These are phyloP conservation scores for Dryadomyces sulphureus DNA, from an alignment of 2,329 filamentous ascomycete species.

Conservation along the genomic window DNA sequence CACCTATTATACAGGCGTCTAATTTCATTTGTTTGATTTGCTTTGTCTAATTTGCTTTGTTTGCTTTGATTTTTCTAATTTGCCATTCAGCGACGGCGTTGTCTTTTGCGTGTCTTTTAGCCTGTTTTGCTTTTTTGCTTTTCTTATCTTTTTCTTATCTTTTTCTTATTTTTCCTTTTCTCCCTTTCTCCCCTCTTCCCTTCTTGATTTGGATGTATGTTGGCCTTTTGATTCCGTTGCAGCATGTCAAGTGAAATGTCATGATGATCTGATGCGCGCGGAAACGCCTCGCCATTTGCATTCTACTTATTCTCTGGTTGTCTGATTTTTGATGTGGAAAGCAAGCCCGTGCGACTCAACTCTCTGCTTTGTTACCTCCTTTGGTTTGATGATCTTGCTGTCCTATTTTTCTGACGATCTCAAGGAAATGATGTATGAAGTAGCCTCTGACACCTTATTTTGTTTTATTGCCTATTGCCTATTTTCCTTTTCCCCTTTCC, in stretches of 20 bases:
- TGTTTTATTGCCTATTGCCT: slow-evolving; percentile 2
- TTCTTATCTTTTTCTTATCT: not conserved
- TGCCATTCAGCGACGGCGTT: slow-evolving; percentile 18
- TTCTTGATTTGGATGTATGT: not conserved
- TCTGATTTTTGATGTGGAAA: not conserved
- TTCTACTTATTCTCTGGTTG: slow-evolving; percentile 4
- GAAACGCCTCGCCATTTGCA: slow-evolving; percentile 2
- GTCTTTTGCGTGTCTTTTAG: not conserved
- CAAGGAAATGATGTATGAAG: slow-evolving; percentile 4
- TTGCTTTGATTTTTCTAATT: not conserved
- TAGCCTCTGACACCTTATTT: not conserved
- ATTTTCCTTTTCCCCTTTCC: slow-evolving; percentile 1
- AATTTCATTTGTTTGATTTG: not conserved
- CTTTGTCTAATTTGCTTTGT: not conserved
- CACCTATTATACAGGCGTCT: too few relatives aligned
- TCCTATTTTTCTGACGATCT: slow-evolving; percentile 1
- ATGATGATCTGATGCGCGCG: slow-evolving; percentile 2
- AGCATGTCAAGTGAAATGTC: slow-evolving; percentile 6
- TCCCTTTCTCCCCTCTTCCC: not conserved
- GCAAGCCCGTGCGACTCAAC: not conserved
- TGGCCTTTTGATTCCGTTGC: slow-evolving; percentile 1
- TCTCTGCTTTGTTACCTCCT: not conserved
- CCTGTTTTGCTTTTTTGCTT: not conserved
- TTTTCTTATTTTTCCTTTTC: too few relatives aligned
- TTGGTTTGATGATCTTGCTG: slow-evolving; percentile 1